Base-by-base conservation (phyloP, 352 stramenopile species). In the Globisporangium nodosum region DNA sequence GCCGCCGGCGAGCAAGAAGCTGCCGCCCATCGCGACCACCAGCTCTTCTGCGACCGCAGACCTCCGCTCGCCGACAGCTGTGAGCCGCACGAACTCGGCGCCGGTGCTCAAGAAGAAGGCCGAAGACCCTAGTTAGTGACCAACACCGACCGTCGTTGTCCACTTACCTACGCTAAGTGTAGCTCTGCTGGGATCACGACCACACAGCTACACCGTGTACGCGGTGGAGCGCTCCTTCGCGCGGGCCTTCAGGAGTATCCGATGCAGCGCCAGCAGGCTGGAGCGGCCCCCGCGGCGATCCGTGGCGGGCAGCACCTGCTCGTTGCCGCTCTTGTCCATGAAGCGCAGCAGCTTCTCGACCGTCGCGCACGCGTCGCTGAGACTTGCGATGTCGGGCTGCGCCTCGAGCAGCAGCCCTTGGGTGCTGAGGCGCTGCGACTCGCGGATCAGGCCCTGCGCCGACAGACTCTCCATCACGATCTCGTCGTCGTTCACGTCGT, bases 401-500 rank as follows among this genome's bases (percentile, higher is more conserved):
- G 71, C 53, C 37, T 78, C 53, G 7, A 45, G 24, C 31, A 56
- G 27, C 37, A 48, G 33, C 5, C 70, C 60, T 21, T 69, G 69
- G 37, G 67, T 60, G 30, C 54, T 54, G 18, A 77, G 45, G 27
- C 56, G 52, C 16, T 67, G 69, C 24, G 69, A 58, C 51, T 86
- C 76, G 45, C 76, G 71, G 30, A 86, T 68, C 54, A 86, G 56
- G 0, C 76, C 76, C 33, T 86, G 76, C 2, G 74, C 58, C 30
- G 76, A 77, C 52, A 86, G 62, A 53, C 76, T 86, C 54, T 83
- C 76, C 21, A 86, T 64, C 33, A 86, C 73, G 30, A 86, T 86
- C 52, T 84, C 76, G 49, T 86, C 76, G 51, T 86, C 76, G 55
- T 82, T 61, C 27, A 81, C 42, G 20, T 56, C 56, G 37, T 35